phyloP scores from a whole-genome alignment of 176 grass and related monocot genomes.

The Microstegium vimineum region DNA sequence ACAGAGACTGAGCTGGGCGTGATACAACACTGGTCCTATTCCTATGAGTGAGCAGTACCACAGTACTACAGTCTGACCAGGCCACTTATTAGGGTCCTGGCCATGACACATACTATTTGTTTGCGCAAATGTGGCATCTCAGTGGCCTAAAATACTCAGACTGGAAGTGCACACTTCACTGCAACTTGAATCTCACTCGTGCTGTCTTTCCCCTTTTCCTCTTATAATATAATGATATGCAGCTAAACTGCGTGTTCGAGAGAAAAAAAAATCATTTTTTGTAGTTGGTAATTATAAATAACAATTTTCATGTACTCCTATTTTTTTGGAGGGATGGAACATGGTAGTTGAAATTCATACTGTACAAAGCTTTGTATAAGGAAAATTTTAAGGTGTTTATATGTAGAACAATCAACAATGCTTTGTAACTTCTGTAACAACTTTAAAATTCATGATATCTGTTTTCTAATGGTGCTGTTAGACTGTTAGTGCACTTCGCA shows the following conservation, averaged over 20 bases:
- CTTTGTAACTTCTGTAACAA: background rate
- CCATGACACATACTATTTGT: background rate
- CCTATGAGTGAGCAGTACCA: background rate
- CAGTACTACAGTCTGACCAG: background rate
- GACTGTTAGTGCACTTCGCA: background rate
- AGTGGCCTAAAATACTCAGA: background rate
- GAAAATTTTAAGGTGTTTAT: background rate
- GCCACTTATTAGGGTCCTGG: background rate
- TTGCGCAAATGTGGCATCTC: background rate
- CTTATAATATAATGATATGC: background rate
- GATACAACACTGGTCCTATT: background rate
- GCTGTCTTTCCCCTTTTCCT: background rate
- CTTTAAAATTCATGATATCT: background rate
- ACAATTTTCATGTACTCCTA: background rate
- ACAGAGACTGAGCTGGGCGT: background rate
- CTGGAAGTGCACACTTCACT: background rate
- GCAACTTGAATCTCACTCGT: constrained; percentile 12
- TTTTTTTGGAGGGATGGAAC: background rate
- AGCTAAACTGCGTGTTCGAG: background rate
- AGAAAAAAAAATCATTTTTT: background rate
- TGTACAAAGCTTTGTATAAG: background rate
- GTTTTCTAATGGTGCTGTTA: background rate
- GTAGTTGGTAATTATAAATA: background rate
- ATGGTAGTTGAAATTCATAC: background rate
- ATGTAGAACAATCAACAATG: background rate